Evolutionary conservation across 2,329 filamentous ascomycete species (phyloP).

Genomic region (Claviceps fusiformis): DNA sequence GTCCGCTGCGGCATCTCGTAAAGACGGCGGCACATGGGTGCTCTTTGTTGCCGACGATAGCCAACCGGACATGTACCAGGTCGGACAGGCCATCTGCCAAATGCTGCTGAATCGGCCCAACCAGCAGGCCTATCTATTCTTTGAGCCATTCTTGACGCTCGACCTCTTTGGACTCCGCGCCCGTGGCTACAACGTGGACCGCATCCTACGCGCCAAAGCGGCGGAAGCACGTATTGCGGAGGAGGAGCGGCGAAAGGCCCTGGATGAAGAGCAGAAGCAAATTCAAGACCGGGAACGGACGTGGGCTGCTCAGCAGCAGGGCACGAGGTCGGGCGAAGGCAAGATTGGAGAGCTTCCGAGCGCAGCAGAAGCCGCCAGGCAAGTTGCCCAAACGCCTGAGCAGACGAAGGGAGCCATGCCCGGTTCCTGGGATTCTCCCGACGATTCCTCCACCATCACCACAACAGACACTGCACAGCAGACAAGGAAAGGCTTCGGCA

Average conservation of each 20-base stretch:
- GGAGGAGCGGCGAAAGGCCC: slow-evolving; percentile 59
- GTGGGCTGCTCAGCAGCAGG: slow-evolving; percentile 21
- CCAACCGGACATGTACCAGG: slow-evolving; percentile 75
- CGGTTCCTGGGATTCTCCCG: slow-evolving; percentile 60
- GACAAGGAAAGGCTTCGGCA: slow-evolving; percentile 21
- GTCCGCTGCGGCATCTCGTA: slow-evolving; percentile 53
- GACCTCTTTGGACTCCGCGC: slow-evolving; percentile 69
- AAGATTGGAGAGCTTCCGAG: slow-evolving; percentile 5
- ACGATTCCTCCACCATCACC: slow-evolving; percentile 19
- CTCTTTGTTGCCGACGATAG: slow-evolving; percentile 62
- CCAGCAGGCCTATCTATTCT: slow-evolving; percentile 76
- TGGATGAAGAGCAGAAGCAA: slow-evolving; percentile 58
- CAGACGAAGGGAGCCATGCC: slow-evolving; percentile 45
- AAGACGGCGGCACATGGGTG: slow-evolving; percentile 40
- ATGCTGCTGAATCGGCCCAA: slow-evolving; percentile 70
- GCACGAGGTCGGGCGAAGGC: slow-evolving; percentile 14
- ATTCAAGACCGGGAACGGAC: slow-evolving; percentile 43
- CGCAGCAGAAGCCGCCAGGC: slow-evolving; percentile 23
- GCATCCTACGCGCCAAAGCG: slow-evolving; percentile 78
- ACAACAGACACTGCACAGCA: slow-evolving; percentile 19
- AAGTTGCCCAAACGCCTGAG: slow-evolving; percentile 27
- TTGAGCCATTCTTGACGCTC: slow-evolving; percentile 81
- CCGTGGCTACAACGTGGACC: slow-evolving; percentile 92
- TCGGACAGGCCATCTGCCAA: slow-evolving; percentile 75
- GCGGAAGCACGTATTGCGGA: slow-evolving; percentile 81